Evolutionary conservation across 495 filamentous ascomycete species (phyloP), one percentile per base, ranked within the genome.

Genomic region (Xanthoparmelia taractica): DNA sequence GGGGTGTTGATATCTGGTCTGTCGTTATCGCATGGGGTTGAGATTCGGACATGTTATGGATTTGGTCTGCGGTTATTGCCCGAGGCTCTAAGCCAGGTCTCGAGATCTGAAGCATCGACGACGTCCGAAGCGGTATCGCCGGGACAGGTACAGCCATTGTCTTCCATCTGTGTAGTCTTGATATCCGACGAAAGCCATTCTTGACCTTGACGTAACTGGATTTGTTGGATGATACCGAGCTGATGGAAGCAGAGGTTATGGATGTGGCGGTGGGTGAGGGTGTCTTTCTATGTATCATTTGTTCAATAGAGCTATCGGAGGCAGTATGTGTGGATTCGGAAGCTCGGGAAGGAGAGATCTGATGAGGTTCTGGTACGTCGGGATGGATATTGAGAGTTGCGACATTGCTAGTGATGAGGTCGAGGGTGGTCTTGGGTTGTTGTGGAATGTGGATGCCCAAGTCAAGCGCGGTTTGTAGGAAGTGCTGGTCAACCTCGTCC

Each of bases 291-390:
- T 62, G 65, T 34, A 54, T 54, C 52, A 60, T 63, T 37, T 64
- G 62, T 40, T 69, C 69, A 27, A 70, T 66, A 17, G 69, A 71
- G 37, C 67, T 67, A 50, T 65, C 65, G 17, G 69, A 71, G 18
- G 62, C 43, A 17, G 69, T 59, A 55, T 71, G 58, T 12, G 59
- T 65, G 8, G 69, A 71, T 8, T 63, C 38, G 12, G 64, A 69
- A 11, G 61, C 58, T 29, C 59, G 52, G 41, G 65, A 66, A 37
- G 59, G 57, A 15, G 57, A 38, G 8, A 33, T 54, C 31, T 40
- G 59, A 31, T 36, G 57, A 43, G 56, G 36, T 60, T 52, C 63
- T 7, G 29, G 20, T 23, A 45, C n/a, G 8, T 38, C 18, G 15
- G 68, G 27, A 8, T 47, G 37, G 36, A 70, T 27, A n/a, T 50